Evolutionary conservation across 179 eudicot genomes (phyloP).

Genomic region (Vitellaria paradoxa): DNA sequence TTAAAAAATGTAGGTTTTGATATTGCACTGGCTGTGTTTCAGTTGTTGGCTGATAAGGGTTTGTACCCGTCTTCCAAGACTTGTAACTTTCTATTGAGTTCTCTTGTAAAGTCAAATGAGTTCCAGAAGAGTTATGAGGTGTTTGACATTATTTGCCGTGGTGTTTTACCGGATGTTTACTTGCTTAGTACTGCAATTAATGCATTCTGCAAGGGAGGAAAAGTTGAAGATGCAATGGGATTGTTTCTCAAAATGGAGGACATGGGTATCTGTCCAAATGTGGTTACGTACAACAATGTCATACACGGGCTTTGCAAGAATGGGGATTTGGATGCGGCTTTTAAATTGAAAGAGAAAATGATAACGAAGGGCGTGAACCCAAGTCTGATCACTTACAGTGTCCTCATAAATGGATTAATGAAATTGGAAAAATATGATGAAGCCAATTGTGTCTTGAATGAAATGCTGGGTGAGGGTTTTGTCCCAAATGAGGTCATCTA

Average conservation of each 20-base stretch:
- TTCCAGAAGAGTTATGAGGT: slow-evolving; percentile 55
- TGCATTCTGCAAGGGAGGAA: slow-evolving; percentile 60
- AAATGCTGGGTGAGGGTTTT: slow-evolving; percentile 59
- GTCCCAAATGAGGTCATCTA: slow-evolving; percentile 63
- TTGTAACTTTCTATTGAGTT: slow-evolving; percentile 28
- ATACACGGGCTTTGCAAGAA: slow-evolving; percentile 69
- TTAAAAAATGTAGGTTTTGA: slow-evolving; percentile 13
- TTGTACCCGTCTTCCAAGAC: slow-evolving; percentile 13
- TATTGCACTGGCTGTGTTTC: slow-evolving; percentile 20
- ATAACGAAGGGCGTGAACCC: slow-evolving; percentile 40
- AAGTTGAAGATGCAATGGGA: slow-evolving; percentile 50
- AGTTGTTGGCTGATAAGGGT: slow-evolving; percentile 22
- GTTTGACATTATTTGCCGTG: slow-evolving; percentile 45
- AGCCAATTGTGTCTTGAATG: slow-evolving; percentile 48
- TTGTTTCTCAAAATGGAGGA: slow-evolving; percentile 69
- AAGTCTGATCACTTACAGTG: slow-evolving; percentile 58
- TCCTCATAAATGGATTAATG: slow-evolving; percentile 64
- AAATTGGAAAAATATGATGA: slow-evolving; percentile 55
- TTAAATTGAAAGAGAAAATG: slow-evolving; percentile 66
- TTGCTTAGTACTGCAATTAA: slow-evolving; percentile 55
- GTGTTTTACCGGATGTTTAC: slow-evolving; percentile 59
- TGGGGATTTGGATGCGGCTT: slow-evolving; percentile 61
- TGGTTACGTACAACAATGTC: slow-evolving; percentile 64
- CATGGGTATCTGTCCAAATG: slow-evolving; percentile 56
- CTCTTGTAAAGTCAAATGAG: slow-evolving; percentile 64